Percentiles rank a stretch among this genome's conserved stretches.
These are phyloP conservation scores for Monilinia laxa DNA, from an alignment of 2,329 filamentous ascomycete genomes.

Conservation along the genomic window DNA sequence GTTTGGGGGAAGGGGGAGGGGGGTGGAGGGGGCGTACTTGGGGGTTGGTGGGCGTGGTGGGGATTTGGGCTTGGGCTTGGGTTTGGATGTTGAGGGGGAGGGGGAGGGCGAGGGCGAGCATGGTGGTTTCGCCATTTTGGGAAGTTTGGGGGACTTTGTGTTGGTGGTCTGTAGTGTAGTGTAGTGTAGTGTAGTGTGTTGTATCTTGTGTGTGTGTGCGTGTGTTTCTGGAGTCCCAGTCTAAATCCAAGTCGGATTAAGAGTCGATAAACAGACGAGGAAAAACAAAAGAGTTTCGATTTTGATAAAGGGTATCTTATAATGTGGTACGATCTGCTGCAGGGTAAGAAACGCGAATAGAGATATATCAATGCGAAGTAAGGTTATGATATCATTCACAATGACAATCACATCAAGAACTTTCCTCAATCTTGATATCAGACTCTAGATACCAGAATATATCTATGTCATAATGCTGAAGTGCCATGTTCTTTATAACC, in stretches of 20 bases:
- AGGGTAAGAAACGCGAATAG: background rate
- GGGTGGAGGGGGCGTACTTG: no score
- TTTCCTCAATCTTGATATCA: background rate
- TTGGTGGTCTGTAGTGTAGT: background rate
- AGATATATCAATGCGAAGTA: no score
- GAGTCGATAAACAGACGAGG: background rate
- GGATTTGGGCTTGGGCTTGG: no score
- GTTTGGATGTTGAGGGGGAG: background rate
- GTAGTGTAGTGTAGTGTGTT: no score
- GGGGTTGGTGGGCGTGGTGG: no score
- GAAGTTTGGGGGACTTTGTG: background rate
- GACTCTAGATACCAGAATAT: background rate
- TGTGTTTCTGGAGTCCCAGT: no score
- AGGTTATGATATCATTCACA: no score
- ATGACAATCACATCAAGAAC: background rate
- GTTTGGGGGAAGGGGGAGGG: background rate
- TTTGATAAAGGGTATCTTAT: no score
- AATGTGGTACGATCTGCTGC: no score
- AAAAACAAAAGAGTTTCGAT: background rate
- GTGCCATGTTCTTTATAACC: background rate
- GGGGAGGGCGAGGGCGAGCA: background rate
- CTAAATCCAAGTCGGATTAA: no score
- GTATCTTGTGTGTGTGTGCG: no score
- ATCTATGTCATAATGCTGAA: constrained; percentile 7
- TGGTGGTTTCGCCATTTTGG: constrained; percentile 7